phyloP scores from a whole-genome alignment of 179 eudicot species.

The Nepenthes alata region DNA sequence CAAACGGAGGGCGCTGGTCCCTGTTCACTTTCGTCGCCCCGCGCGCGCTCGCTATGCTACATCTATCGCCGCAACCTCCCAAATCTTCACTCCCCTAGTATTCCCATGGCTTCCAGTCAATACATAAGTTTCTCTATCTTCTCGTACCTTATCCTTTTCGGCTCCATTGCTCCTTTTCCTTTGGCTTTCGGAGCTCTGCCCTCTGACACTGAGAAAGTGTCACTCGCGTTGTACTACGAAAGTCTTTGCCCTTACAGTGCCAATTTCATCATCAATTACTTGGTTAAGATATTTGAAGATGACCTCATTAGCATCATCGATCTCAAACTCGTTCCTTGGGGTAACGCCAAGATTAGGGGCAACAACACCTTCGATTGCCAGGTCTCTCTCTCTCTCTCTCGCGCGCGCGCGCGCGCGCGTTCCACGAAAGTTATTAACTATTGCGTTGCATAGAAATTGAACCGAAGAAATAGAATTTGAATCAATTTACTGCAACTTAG shows the following conservation, averaged over 20 bases:
- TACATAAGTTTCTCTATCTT: conserved; percentile 8
- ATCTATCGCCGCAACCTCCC: background rate
- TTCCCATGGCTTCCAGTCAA: conserved; percentile 10
- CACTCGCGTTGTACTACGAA: conserved; percentile 46
- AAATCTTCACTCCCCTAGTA: background rate
- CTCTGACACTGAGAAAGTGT: conserved; percentile 18
- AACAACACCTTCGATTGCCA: conserved; percentile 46
- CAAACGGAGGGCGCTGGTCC: background rate
- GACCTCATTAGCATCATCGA: conserved; percentile 39
- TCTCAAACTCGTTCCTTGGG: conserved; percentile 57
- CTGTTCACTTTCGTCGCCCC: background rate
- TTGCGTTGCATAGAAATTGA: too few species aligned
- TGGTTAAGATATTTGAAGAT: conserved; percentile 26
- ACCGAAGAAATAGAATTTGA: too few species aligned
- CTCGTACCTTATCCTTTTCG: conserved; percentile 8
- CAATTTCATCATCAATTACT: conserved; percentile 29
- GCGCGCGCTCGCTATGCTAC: background rate
- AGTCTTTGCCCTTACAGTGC: conserved; percentile 49
- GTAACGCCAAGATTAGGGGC: conserved; percentile 39
- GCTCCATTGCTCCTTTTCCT: background rate
- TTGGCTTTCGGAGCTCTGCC: background rate
- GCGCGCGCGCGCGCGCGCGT: too few species aligned
- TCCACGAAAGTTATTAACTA: too few species aligned
- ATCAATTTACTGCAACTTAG: too few species aligned
- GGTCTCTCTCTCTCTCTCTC: conserved; percentile 18